Percentiles rank a stretch among this genome's conserved stretches.
These are phyloP conservation scores for Alternaria postmessia DNA, from an alignment of 2,329 filamentous ascomycete genomes.

Conservation along the genomic window DNA sequence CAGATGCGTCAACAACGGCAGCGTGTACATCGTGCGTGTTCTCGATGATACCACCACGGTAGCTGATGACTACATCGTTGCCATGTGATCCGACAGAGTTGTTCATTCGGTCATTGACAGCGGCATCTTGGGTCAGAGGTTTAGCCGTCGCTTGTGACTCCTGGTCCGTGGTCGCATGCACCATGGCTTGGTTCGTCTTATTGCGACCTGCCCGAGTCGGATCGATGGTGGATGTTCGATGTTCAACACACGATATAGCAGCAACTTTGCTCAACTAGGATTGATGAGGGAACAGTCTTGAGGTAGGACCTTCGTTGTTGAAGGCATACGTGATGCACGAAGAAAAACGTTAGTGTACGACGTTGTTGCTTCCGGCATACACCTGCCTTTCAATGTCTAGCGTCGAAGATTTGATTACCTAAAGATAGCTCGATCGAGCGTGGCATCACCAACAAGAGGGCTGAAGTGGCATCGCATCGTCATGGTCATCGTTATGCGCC, in stretches of 20 bases:
- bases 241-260: neutral
- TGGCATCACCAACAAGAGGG: neutral
- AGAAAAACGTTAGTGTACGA: neutral
- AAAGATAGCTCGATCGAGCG: neutral
- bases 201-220: neutral
- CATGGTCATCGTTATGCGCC: neutral
- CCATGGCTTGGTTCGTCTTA: neutral
- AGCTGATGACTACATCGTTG: neutral
- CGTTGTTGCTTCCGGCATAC: neutral
- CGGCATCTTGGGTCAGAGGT: neutral
- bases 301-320: neutral
- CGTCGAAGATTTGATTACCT: neutral
- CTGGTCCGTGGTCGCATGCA: neutral
- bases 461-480: neutral
- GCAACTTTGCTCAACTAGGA: neutral
- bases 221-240: neutral
- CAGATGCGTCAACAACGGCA: neutral
- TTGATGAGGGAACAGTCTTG: neutral
- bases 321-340: neutral
- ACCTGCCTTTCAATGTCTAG: conserved; percentile 6
- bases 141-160: neutral
- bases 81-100: neutral
- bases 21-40: conserved; percentile 1
- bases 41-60: neutral
- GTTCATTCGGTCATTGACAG: accelerated